phyloP scores from a whole-genome alignment of 2,329 filamentous ascomycete species.

The Ophiostoma triangulosporum region DNA sequence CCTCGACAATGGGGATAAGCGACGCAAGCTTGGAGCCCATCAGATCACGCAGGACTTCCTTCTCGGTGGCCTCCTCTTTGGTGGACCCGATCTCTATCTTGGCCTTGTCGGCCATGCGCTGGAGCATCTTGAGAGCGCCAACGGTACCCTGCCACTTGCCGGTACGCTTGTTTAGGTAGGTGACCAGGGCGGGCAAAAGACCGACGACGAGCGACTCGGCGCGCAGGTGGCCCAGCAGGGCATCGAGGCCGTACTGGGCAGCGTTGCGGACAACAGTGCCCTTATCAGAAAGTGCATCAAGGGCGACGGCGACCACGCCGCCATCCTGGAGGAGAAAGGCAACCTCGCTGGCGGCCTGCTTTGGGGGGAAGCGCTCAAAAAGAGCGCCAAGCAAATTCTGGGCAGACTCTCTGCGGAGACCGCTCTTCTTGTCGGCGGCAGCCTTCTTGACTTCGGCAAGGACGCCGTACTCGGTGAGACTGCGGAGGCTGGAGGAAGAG shows the following conservation, averaged over 20 bases:
- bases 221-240: conserved; percentile 65
- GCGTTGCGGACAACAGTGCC: conserved; percentile 77
- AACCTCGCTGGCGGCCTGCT: conserved; percentile 66
- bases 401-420: conserved; percentile 69
- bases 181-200: conserved; percentile 60
- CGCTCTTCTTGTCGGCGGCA: conserved; percentile 86
- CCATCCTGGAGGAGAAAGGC: conserved; percentile 72
- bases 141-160: conserved; percentile 97
- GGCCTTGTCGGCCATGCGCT: conserved; percentile 90
- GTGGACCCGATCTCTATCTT: conserved; percentile 66
- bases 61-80: conserved; percentile 72
- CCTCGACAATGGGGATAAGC: conserved; percentile 82
- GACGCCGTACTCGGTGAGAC: conserved; percentile 40
- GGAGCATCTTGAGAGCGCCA: conserved; percentile 69
- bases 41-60: conserved; percentile 77
- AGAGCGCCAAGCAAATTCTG: conserved; percentile 92
- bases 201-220: conserved; percentile 73
- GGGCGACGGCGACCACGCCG: conserved; percentile 54
- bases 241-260: conserved; percentile 86
- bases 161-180: conserved; percentile 68
- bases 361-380: conserved; percentile 74
- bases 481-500: conserved; percentile 33
- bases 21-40: conserved; percentile 81
- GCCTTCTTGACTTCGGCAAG: conserved; percentile 52
- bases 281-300: conserved; percentile 86